Percentiles rank a stretch among this genome's conserved stretches.
These are phyloP conservation scores for Ciborinia camelliae DNA, from an alignment of 2,329 filamentous ascomycete genomes.

Conservation along the genomic window DNA sequence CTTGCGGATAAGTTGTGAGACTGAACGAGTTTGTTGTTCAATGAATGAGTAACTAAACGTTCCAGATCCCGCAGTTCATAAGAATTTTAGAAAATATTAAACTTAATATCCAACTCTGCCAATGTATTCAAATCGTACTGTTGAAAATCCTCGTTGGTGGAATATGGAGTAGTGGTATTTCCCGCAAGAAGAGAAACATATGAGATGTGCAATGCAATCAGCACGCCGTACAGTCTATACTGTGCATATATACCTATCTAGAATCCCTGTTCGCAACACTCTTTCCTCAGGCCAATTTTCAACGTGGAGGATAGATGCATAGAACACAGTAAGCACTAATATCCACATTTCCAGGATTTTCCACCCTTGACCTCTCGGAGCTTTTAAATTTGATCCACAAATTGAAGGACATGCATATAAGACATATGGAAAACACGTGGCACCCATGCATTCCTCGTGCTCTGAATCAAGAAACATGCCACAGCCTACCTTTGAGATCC, in stretches of 20 bases:
- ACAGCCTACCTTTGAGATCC: neutral
- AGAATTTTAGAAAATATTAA: neutral
- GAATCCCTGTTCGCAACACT: neutral
- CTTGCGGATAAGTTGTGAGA: neutral
- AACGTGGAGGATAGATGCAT: slow-evolving; percentile 10
- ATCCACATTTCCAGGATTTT: neutral
- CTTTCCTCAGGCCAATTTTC: neutral
- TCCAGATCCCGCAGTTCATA: neutral
- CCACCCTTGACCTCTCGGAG: slow-evolving; percentile 11
- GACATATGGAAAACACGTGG: slow-evolving; percentile 16
- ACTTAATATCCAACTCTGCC: neutral
- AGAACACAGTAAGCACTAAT: slow-evolving; percentile 2
- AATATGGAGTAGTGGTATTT: no score
- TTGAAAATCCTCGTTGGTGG: neutral
- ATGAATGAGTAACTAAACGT: neutral
- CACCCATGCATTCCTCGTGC: neutral
- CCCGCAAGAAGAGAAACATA: neutral
- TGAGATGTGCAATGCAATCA: no score
- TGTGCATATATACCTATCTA: neutral
- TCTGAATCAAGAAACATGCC: neutral
- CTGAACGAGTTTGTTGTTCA: neutral
- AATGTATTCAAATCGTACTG: neutral
- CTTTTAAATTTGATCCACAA: neutral
- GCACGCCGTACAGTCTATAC: no score
- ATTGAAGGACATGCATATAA: slow-evolving; percentile 2